Conservation (phyloP, 2,329 filamentous ascomycete genomes). For the Cladophialophora chaetospira region DNA sequence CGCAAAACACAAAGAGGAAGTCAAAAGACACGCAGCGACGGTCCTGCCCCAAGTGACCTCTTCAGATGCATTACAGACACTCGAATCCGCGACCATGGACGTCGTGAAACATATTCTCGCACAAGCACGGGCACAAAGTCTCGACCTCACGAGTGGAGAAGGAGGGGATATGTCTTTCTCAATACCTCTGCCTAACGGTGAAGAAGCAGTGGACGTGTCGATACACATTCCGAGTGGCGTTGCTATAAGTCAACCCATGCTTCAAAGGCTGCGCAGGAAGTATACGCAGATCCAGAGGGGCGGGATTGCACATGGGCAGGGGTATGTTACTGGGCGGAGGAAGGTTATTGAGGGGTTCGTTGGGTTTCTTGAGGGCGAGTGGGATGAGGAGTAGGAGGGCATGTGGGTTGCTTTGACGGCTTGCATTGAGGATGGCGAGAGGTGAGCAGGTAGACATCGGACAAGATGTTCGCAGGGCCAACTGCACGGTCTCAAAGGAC, state of each 20-base stretch:
- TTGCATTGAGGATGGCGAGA: too few species aligned
- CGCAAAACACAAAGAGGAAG: constrained; percentile 29
- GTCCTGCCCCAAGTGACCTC: constrained; percentile 44
- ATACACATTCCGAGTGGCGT: constrained; percentile 27
- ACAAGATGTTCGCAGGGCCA: too few species aligned
- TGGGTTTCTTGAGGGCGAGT: constrained; percentile 48
- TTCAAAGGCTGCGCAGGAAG: constrained; percentile 49
- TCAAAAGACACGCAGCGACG: constrained; percentile 49
- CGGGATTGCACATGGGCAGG: constrained; percentile 39
- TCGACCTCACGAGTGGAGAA: constrained; percentile 10
- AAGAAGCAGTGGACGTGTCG: constrained; percentile 5
- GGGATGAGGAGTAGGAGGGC: constrained; percentile 30
- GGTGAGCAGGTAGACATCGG: too few species aligned
- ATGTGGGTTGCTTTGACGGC: neutral
- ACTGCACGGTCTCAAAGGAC: too few species aligned
- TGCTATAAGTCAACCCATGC: constrained; percentile 43
- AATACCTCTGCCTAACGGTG: constrained; percentile 18
- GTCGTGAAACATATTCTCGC: constrained; percentile 30
- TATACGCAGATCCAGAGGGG: constrained; percentile 50
- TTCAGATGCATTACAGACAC: constrained; percentile 45
- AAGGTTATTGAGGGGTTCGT: constrained; percentile 50
- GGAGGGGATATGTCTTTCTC: constrained; percentile 24
- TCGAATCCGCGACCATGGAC: constrained; percentile 39
- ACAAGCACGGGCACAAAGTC: constrained; percentile 8
- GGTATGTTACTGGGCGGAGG: constrained; percentile 37